These are phyloP conservation scores for Elaeis oleifera DNA, from an alignment of 202 grass and related monocot genomes.

Conservation along the genomic window DNA sequence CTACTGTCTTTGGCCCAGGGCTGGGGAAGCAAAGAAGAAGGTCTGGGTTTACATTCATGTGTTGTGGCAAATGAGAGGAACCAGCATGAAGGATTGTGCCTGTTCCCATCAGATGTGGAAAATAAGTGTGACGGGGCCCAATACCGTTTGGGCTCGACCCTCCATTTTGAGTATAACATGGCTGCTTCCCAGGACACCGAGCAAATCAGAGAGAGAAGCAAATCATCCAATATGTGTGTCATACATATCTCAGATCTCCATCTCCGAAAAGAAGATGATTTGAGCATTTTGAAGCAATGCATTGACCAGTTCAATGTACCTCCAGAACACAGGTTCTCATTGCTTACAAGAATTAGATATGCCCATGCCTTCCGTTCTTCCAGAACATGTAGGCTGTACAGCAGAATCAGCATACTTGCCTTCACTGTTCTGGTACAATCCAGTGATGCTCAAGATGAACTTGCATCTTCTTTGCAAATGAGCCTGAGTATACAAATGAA, in stretches of 20 bases:
- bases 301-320: constrained; percentile 76
- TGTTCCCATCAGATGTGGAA: constrained; percentile 70
- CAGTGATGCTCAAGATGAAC: constrained; percentile 86
- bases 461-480: constrained; percentile 93
- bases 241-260: constrained; percentile 88
- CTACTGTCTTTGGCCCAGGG: constrained; percentile 94
- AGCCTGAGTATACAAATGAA: constrained; percentile 97
- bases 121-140: constrained; percentile 67
- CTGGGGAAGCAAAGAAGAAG: constrained; percentile 99
- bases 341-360: constrained; percentile 94
- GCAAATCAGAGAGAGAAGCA: constrained; percentile 35
- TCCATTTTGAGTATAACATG: constrained; percentile 94
- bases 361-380: constrained; percentile 70
- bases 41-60: constrained; percentile 86
- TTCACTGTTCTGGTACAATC: constrained; percentile 95
- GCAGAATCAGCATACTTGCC: constrained; percentile 91
- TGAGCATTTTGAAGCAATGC: constrained; percentile 79
- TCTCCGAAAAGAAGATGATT: constrained; percentile 77
- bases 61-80: constrained; percentile 83
- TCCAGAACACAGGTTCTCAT: constrained; percentile 75
- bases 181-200: constrained; percentile 25
- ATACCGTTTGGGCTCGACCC: constrained; percentile 76
- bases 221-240: constrained; percentile 65
- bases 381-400: constrained; percentile 65
- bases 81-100: constrained; percentile 55